These are phyloP conservation scores for Zopfochytrium polystomum DNA, from an alignment of 371 early-diverging fungal species.

Conservation along the genomic window DNA sequence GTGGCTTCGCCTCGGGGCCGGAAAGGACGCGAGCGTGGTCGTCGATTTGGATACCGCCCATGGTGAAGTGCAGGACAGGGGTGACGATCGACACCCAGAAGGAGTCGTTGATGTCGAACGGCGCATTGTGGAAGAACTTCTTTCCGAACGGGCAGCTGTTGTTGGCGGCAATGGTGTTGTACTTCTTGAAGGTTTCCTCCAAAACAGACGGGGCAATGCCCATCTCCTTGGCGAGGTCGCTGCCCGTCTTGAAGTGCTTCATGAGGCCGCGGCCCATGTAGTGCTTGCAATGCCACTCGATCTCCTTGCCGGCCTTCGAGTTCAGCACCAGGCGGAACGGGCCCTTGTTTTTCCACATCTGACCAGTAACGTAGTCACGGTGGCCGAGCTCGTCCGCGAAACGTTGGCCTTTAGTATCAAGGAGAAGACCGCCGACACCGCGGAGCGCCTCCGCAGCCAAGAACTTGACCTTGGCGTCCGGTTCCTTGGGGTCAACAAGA, in stretches of 20 bases:
- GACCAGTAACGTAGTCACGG: constrained; percentile 56
- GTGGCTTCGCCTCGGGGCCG: constrained; percentile 39
- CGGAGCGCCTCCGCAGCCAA: constrained; percentile 94
- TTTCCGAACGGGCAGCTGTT: constrained; percentile 88
- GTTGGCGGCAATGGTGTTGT: constrained; percentile 73
- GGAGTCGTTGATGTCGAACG: constrained; percentile 68
- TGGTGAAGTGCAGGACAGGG: constrained; percentile 93
- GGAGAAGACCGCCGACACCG: constrained; percentile 89
- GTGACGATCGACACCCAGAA: constrained; percentile 85
- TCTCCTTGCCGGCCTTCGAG: constrained; percentile 80
- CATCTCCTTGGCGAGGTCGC: constrained; percentile 79
- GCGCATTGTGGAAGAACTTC: constrained; percentile 76
- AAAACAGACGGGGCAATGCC: constrained; percentile 66
- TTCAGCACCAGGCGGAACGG: constrained; percentile 85
- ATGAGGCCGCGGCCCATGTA: constrained; percentile 87
- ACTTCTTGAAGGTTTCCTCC: constrained; percentile 73
- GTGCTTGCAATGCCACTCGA: constrained; percentile 93
- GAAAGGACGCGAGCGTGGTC: constrained; percentile 71
- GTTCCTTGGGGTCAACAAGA: constrained; percentile 86
- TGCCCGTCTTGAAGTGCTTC: constrained; percentile 70
- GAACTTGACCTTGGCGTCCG: constrained; percentile 65
- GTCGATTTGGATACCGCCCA: constrained; percentile 94
- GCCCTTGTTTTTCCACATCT: constrained; percentile 65
- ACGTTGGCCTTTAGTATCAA: constrained; percentile 79
- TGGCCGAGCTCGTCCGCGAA: constrained; percentile 88